A percentile compares a stretch with the other conserved stretches of the same genome.
phyloP scores from a whole-genome alignment of 768 basidiomycete species.

The Piloderma croceum region DNA sequence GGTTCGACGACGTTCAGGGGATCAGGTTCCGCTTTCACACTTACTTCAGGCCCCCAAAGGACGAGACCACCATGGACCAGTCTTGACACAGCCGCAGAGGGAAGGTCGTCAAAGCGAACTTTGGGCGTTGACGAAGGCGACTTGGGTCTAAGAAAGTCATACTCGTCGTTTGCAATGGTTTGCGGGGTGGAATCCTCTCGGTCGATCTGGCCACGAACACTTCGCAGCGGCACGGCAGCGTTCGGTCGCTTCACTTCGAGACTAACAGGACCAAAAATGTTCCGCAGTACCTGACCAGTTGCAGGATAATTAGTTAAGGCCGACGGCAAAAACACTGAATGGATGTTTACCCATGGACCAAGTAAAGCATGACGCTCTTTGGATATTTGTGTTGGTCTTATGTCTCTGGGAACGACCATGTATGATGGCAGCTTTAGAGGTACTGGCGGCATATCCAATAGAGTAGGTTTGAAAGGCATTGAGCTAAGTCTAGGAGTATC shows the following conservation, averaged over 20 bases:
- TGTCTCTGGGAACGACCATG: constrained; percentile 38
- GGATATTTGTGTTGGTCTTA: constrained; percentile 42
- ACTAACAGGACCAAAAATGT: constrained; percentile 35
- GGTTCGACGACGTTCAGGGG: too few relatives aligned
- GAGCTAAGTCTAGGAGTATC: constrained; percentile 30
- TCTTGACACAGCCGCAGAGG: constrained; percentile 43
- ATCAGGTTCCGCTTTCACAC: too few relatives aligned
- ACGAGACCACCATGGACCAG: constrained; percentile 44
- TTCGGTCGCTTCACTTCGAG: constrained; percentile 37
- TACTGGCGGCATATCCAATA: constrained; percentile 29
- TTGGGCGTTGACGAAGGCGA: constrained; percentile 36
- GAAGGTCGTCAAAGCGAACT: constrained; percentile 42
- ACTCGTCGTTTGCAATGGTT: constrained; percentile 31
- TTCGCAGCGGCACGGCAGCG: constrained; percentile 33
- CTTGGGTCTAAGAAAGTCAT: constrained; percentile 44
- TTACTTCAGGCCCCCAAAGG: constrained; percentile 45
- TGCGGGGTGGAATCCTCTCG: neutral
- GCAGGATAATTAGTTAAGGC: constrained; percentile 7
- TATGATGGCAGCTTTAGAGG: constrained; percentile 48
- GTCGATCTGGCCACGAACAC: constrained; percentile 10
- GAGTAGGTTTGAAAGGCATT: constrained; percentile 28
- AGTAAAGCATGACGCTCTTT: constrained; percentile 45
- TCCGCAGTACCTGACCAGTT: constrained; percentile 40
- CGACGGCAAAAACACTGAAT: constrained; percentile 1
- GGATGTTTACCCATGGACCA: constrained; percentile 47